Percentiles rank a stretch among this genome's conserved stretches.
Evolutionary conservation across 768 basidiomycete genomes (phyloP).

Genomic region (Hygrocybe coccinea): DNA sequence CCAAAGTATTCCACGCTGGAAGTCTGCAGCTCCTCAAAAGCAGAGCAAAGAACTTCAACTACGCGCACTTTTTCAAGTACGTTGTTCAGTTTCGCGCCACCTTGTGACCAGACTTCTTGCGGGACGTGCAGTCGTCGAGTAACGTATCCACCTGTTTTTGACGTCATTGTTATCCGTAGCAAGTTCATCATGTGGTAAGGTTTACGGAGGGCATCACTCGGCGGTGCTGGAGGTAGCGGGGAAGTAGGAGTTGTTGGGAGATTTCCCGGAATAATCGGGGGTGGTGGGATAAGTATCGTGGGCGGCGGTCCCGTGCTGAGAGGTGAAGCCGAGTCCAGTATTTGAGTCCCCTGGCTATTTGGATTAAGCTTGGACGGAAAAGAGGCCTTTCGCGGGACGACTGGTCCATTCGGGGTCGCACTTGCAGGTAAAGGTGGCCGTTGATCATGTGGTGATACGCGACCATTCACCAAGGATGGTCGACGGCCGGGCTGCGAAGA

Average conservation of each 20-base stretch:
- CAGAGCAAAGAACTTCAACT: constrained; percentile 71
- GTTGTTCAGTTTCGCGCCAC: constrained; percentile 79
- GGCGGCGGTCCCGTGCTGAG: constrained; percentile 22
- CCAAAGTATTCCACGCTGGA: constrained; percentile 72
- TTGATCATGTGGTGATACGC: constrained; percentile 49
- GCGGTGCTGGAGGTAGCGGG: constrained; percentile 68
- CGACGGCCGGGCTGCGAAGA: constrained; percentile 74
- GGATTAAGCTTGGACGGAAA: constrained; percentile 56
- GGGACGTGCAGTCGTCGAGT: constrained; percentile 84
- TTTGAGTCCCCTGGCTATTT: constrained; percentile 41
- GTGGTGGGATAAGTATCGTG: constrained; percentile 41
- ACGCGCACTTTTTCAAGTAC: constrained; percentile 82
- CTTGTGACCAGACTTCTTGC: constrained; percentile 86
- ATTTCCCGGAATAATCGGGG: constrained; percentile 46
- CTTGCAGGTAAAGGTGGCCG: constrained; percentile 49
- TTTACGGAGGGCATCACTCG: constrained; percentile 68
- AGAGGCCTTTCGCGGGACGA: constrained; percentile 52
- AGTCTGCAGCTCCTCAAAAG: constrained; percentile 71
- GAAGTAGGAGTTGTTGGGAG: constrained; percentile 73
- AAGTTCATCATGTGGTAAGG: constrained; percentile 90
- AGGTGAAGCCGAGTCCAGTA: constrained; percentile 45
- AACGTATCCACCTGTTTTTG: constrained; percentile 79
- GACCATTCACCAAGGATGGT: constrained; percentile 52
- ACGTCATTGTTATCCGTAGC: constrained; percentile 72
- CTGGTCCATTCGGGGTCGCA: constrained; percentile 34